Conservation (phyloP, 352 stramenopile genomes). For the Hyphochytrium catenoides region DNA sequence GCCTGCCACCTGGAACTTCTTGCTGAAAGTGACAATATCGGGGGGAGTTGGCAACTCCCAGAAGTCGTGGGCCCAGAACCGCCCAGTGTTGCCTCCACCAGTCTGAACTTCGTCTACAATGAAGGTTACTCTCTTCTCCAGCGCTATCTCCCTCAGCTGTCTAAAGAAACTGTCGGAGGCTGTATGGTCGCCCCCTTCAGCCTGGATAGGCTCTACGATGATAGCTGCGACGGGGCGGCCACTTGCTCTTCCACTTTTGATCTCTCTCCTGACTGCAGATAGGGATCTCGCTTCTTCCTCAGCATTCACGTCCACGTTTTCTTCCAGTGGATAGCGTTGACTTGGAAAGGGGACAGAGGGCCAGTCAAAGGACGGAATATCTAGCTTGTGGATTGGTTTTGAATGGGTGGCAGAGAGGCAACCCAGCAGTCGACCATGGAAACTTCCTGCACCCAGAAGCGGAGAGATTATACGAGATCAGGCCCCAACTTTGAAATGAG, state of each 20-base stretch:
- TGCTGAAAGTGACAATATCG: slow-evolving; percentile 55
- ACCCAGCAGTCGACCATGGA: slow-evolving; percentile 42
- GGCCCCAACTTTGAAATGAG: too few species aligned
- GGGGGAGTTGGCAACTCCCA: slow-evolving; percentile 42
- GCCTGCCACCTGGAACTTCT: slow-evolving; percentile 53
- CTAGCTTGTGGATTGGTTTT: slow-evolving; percentile 58
- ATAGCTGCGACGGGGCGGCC: slow-evolving; percentile 30
- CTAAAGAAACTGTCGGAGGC: slow-evolving; percentile 41
- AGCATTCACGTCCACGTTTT: slow-evolving; percentile 25
- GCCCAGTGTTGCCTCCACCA: slow-evolving; percentile 41
- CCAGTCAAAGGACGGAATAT: slow-evolving; percentile 56
- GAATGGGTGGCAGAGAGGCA: slow-evolving; percentile 57
- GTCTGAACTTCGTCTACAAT: slow-evolving; percentile 64
- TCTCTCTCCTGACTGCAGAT: neutral
- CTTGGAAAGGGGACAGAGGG: slow-evolving; percentile 42
- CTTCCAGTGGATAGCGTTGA: slow-evolving; percentile 31
- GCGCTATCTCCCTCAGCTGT: slow-evolving; percentile 17
- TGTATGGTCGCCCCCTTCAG: slow-evolving; percentile 47
- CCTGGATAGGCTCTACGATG: slow-evolving; percentile 50
- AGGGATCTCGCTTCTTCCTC: slow-evolving; percentile 37
- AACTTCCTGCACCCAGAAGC: too few species aligned
- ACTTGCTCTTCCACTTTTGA: slow-evolving; percentile 4
- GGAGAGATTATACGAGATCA: too few species aligned
- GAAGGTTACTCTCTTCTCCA: slow-evolving; percentile 32
- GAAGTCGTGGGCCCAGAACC: slow-evolving; percentile 58